Evolutionary conservation across 768 basidiomycete genomes (phyloP).

Genomic region (Pleurotus salmoneostramineus): DNA sequence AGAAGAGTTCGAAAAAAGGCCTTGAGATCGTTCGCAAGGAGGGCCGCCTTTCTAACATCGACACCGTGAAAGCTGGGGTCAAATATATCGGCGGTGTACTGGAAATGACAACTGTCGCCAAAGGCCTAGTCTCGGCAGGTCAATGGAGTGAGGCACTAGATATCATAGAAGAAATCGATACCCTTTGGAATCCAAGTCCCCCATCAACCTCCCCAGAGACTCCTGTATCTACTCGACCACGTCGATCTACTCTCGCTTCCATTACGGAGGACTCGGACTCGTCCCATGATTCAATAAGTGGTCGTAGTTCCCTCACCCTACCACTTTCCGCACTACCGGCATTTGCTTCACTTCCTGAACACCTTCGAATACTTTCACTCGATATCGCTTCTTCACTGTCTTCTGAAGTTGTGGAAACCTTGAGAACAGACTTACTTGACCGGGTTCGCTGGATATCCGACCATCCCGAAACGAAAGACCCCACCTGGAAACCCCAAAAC

Average conservation of each 20-base stretch:
- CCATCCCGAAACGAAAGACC: slow-evolving; percentile 9
- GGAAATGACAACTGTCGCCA: slow-evolving; percentile 73
- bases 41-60: slow-evolving; percentile 56
- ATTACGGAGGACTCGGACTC: slow-evolving; percentile 12
- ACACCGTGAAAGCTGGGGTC: slow-evolving; percentile 56
- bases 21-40: slow-evolving; percentile 69
- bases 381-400: slow-evolving; percentile 78
- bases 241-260: slow-evolving; percentile 10
- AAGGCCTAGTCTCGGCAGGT: slow-evolving; percentile 71
- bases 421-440: slow-evolving; percentile 62
- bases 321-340: slow-evolving; percentile 68
- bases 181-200: slow-evolving; percentile 41
- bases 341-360: slow-evolving; percentile 70
- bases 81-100: slow-evolving; percentile 65
- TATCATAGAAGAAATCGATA: slow-evolving; percentile 65
- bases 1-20: slow-evolving; percentile 74
- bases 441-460: slow-evolving; percentile 32
- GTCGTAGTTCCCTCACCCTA: slow-evolving; percentile 28
- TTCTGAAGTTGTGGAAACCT: slow-evolving; percentile 68
- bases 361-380: slow-evolving; percentile 65
- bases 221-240: slow-evolving; percentile 7
- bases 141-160: slow-evolving; percentile 87
- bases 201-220: background rate
- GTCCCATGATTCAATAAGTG: slow-evolving; percentile 13
- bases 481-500: slow-evolving; percentile 23